Conservation (phyloP, 345 rosid species). For the Passiflora organensis region DNA sequence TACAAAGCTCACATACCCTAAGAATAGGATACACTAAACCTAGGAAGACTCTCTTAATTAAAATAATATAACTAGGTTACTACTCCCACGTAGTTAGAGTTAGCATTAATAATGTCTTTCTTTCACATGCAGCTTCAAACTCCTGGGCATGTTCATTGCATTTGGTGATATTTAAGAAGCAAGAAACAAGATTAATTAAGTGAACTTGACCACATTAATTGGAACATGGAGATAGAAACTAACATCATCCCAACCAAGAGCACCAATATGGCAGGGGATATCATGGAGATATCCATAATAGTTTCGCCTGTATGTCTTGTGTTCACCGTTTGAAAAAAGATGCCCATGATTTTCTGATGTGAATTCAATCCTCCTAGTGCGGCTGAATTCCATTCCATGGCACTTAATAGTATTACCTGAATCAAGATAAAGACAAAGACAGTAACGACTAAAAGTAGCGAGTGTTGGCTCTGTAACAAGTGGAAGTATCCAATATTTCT, state of each 20-base stretch:
- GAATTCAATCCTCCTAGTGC: slow-evolving; percentile 31
- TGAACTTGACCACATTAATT: neutral
- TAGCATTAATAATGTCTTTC: no score
- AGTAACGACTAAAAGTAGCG: slow-evolving; percentile 28
- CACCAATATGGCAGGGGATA: slow-evolving; percentile 53
- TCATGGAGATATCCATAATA: slow-evolving; percentile 43
- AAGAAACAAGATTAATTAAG: neutral
- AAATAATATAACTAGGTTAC: no score
- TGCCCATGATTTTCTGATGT: slow-evolving; percentile 40
- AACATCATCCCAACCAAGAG: slow-evolving; percentile 62
- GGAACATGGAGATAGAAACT: slow-evolving; percentile 25
- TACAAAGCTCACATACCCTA: no score
- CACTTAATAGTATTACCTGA: slow-evolving; percentile 34
- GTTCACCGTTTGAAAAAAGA: slow-evolving; percentile 41
- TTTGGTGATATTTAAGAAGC: no score
- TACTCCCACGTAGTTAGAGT: no score
- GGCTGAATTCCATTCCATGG: slow-evolving; percentile 49
- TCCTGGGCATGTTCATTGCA: no score
- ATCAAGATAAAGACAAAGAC: slow-evolving; percentile 36
- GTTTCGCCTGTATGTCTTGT: slow-evolving; percentile 59
- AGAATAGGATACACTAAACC: no score
- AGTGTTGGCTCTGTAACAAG: slow-evolving; percentile 28
- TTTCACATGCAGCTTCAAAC: no score
- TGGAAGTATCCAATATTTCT: slow-evolving; percentile 39
- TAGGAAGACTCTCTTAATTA: no score